These are phyloP conservation scores for Claviceps cyperi DNA, from an alignment of 2,329 filamentous ascomycete species.

Conservation along the genomic window DNA sequence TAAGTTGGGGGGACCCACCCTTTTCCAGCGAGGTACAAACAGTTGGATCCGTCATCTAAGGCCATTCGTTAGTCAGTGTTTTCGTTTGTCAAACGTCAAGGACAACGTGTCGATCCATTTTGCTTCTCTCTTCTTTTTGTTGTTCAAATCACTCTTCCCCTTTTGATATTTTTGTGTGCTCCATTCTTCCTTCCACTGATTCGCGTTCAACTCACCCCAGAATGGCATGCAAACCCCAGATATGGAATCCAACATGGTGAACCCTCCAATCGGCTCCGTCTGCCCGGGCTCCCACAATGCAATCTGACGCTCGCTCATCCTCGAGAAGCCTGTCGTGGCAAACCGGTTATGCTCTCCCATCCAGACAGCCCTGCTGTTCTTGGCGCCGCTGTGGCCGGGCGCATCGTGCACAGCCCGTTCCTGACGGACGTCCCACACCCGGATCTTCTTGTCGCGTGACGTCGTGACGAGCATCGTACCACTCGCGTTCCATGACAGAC, in stretches of 20 bases:
- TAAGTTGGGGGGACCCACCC: constrained; percentile 44
- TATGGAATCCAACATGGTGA: constrained; percentile 82
- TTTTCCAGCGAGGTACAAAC: constrained; percentile 91
- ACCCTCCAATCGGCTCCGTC: constrained; percentile 76
- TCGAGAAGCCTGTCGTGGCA: constrained; percentile 92
- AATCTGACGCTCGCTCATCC: constrained; percentile 94
- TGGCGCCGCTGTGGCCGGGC: constrained; percentile 77
- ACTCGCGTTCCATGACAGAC: constrained; percentile 85
- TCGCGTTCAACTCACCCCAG: constrained; percentile 49
- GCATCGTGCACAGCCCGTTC: constrained; percentile 76
- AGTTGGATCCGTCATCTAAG: constrained; percentile 80
- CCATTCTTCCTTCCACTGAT: no score
- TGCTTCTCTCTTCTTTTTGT: neutral
- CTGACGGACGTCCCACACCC: constrained; percentile 94
- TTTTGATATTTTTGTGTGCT: no score
- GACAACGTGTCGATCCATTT: no score
- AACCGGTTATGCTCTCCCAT: constrained; percentile 93
- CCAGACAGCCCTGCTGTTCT: constrained; percentile 96
- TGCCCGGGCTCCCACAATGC: constrained; percentile 88
- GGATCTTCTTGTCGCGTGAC: constrained; percentile 93
- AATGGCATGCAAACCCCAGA: constrained; percentile 99
- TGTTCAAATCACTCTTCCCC: neutral
- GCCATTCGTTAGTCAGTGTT: constrained; percentile 8
- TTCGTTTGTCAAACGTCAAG: neutral
- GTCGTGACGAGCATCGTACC: constrained; percentile 81